These are phyloP conservation scores for Aspergillus thermomutatus DNA, from an alignment of 2,329 filamentous ascomycete species.

Conservation along the genomic window DNA sequence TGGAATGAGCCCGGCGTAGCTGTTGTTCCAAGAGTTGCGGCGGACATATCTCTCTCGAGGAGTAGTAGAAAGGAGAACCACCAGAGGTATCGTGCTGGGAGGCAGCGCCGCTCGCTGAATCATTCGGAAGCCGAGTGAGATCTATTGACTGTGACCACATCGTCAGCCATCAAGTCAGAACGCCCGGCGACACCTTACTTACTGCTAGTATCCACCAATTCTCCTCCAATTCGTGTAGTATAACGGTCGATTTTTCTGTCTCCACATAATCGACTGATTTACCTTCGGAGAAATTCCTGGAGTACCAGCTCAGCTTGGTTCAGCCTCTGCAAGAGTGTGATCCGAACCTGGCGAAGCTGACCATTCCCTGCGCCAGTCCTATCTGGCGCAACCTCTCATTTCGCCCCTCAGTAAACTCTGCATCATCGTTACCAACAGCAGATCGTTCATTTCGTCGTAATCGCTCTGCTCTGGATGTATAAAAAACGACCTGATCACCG, in stretches of 20 bases:
- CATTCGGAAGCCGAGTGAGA: constrained; percentile 67
- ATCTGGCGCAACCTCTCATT: constrained; percentile 90
- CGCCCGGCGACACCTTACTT: constrained; percentile 36
- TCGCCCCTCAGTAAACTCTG: constrained; percentile 58
- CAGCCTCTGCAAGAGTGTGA: constrained; percentile 9
- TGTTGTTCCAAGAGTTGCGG: constrained; percentile 74
- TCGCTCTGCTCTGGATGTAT: constrained; percentile 58
- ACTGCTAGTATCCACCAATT: constrained; percentile 97
- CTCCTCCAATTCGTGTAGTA: constrained; percentile 80
- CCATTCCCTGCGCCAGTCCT: constrained; percentile 93
- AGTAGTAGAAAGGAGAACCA: constrained; percentile 67
- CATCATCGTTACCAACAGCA: constrained; percentile 21
- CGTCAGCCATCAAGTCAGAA: constrained; percentile 2
- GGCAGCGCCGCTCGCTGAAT: constrained; percentile 42
- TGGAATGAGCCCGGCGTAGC: constrained; percentile 73
- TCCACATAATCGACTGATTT: constrained; percentile 79
- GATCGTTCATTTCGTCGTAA: constrained; percentile 20
- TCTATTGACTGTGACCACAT: constrained; percentile 64
- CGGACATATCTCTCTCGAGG: constrained; percentile 84
- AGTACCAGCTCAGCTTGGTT: constrained; percentile 15
- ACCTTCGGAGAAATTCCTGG: constrained; percentile 74
- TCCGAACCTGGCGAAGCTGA: constrained; percentile 73
- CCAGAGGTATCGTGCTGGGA: constrained; percentile 34
- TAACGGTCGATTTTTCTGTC: constrained; percentile 80
- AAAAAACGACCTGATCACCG: constrained; percentile 86